A percentile compares a stretch with the other conserved stretches of the same genome.
phyloP scores from a whole-genome alignment of 176 grass and related monocot genomes.

The Juncus effusus region DNA sequence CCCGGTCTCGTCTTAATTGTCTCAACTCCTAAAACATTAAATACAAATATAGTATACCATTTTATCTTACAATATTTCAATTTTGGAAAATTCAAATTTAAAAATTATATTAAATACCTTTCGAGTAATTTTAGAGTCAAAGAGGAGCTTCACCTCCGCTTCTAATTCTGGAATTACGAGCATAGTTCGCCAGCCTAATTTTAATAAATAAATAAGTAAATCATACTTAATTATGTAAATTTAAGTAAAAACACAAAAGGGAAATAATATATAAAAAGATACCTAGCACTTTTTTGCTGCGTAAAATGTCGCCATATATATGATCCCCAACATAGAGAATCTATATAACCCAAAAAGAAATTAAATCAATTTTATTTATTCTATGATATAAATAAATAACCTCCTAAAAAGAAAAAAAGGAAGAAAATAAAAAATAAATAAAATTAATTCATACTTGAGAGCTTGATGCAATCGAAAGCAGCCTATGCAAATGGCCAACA shows the following conservation, averaged over 20 bases:
- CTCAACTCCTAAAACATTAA: constrained; percentile 54
- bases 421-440: constrained; percentile 5
- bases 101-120: constrained; percentile 51
- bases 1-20: constrained; percentile 69
- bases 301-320: constrained; percentile 97
- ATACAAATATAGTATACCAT: no score
- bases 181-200: constrained; percentile 94
- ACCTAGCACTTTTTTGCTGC: constrained; percentile 98
- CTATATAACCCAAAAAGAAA: constrained; percentile 32
- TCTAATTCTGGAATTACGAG: constrained; percentile 94
- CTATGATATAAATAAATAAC: constrained; percentile 1
- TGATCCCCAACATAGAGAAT: constrained; percentile 98
- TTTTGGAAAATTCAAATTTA: neutral
- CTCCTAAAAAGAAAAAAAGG: neutral
- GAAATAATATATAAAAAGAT: constrained; percentile 20
- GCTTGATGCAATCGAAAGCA: constrained; percentile 92
- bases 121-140: constrained; percentile 49
- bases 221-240: constrained; percentile 8
- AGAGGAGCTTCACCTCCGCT: constrained; percentile 79
- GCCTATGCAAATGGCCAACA: constrained; percentile 86
- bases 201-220: constrained; percentile 27
- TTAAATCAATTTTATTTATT: neutral
- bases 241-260: constrained; percentile 25
- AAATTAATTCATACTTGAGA: constrained; percentile 59
- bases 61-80: neutral